phyloP scores from a whole-genome alignment of 768 basidiomycete species.

The Boletus speciosus region DNA sequence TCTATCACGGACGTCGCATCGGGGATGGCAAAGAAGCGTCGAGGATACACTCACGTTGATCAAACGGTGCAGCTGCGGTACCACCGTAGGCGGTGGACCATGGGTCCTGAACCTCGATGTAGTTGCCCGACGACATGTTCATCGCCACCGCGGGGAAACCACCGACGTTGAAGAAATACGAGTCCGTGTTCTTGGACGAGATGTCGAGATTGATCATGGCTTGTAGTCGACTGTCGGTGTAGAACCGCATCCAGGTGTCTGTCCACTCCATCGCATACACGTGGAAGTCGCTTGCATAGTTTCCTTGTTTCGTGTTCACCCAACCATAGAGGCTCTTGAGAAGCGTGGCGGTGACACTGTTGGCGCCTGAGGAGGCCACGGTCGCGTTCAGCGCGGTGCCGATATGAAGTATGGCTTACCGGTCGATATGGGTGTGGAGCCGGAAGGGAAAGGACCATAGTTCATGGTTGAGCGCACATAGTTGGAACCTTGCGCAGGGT shows the following conservation, averaged over 20 bases:
- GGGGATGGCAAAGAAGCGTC: not conserved
- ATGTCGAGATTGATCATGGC: slow-evolving; percentile 52
- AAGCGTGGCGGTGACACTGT: slow-evolving; percentile 20
- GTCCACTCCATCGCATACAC: slow-evolving; percentile 62
- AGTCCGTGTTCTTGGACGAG: slow-evolving; percentile 38
- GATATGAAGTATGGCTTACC: slow-evolving; percentile 9
- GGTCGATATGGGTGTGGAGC: slow-evolving; percentile 30
- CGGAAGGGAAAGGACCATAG: slow-evolving; percentile 55
- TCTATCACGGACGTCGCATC: slow-evolving; percentile 35
- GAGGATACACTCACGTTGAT: slow-evolving; percentile 28
- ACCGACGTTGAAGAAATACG: slow-evolving; percentile 50
- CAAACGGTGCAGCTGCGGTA: slow-evolving; percentile 43
- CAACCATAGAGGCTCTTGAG: slow-evolving; percentile 38
- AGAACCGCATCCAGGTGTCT: slow-evolving; percentile 49
- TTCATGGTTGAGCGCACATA: slow-evolving; percentile 57
- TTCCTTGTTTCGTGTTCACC: slow-evolving; percentile 37
- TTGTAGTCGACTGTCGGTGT: slow-evolving; percentile 49
- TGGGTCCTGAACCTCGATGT: slow-evolving; percentile 43
- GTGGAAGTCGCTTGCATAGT: slow-evolving; percentile 49
- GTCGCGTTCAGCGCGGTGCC: not conserved
- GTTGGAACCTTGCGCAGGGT: slow-evolving; percentile 43
- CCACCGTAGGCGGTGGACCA: slow-evolving; percentile 45
- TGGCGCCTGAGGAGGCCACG: slow-evolving; percentile 2
- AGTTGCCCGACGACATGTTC: slow-evolving; percentile 38
- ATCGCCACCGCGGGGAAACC: slow-evolving; percentile 49